phyloP scores from a whole-genome alignment of 768 basidiomycete species.

The Pulveroboletus sp. region DNA sequence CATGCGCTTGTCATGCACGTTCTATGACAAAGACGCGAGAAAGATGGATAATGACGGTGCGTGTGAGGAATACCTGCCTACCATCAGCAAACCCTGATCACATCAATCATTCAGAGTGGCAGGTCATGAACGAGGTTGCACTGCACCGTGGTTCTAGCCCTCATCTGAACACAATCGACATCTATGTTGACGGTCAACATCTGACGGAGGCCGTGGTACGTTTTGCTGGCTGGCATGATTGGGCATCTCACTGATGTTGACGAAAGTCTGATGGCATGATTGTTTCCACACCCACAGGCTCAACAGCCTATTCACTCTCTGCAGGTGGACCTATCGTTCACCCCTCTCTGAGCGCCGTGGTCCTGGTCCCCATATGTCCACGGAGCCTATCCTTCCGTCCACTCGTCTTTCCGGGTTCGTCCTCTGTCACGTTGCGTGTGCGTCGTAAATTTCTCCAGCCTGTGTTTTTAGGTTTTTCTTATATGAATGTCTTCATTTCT shows the following conservation, averaged over 20 bases:
- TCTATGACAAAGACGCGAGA: conserved; percentile 56
- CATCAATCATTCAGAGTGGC: conserved; percentile 57
- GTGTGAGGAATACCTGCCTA: background rate
- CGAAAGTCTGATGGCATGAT: conserved; percentile 87
- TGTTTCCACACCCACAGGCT: conserved; percentile 93
- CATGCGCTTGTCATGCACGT: conserved; percentile 85
- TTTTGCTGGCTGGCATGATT: conserved; percentile 18
- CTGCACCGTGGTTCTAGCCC: conserved; percentile 89
- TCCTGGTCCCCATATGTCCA: conserved; percentile 94
- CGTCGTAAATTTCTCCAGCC: conserved; percentile 22
- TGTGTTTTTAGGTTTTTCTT: background rate
- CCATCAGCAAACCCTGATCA: background rate
- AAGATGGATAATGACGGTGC: conserved; percentile 63
- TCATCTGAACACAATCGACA: conserved; percentile 89
- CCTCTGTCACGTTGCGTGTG: conserved; percentile 69
- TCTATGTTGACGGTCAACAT: conserved; percentile 91
- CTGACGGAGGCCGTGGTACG: conserved; percentile 91
- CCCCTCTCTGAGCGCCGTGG: conserved; percentile 82
- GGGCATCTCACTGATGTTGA: conserved; percentile 11
- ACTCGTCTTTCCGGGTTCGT: conserved; percentile 82
- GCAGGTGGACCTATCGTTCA: conserved; percentile 96
- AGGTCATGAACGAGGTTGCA: conserved; percentile 96
- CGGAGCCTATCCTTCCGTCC: conserved; percentile 89
- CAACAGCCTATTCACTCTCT: conserved; percentile 93
- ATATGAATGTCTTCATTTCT: background rate